phyloP scores from a whole-genome alignment of 1,284 basidiomycete genomes.

The Tremellales sp. region DNA sequence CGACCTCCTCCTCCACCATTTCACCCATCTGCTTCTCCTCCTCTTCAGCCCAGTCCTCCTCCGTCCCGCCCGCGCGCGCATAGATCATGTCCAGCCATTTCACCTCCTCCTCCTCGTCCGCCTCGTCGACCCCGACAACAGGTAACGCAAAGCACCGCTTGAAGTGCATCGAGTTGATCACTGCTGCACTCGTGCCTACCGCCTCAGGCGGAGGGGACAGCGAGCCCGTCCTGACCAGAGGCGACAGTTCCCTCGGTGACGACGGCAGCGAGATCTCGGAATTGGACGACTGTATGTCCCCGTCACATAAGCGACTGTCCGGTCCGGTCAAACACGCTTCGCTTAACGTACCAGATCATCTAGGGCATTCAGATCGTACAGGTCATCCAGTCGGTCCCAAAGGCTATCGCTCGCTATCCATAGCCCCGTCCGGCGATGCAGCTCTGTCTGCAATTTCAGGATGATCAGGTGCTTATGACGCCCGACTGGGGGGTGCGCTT shows the following conservation, averaged over 20 bases:
- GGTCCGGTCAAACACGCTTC: no score
- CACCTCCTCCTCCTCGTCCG: conserved; percentile 13
- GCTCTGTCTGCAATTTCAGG: conserved; percentile 32
- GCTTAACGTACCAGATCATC: conserved; percentile 67
- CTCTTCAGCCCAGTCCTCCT: conserved; percentile 8
- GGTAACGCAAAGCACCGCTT: conserved; percentile 17
- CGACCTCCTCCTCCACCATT: not conserved
- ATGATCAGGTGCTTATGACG: conserved; percentile 36
- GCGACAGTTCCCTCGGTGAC: conserved; percentile 11
- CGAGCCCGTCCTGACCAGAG: no score
- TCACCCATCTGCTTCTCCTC: not conserved
- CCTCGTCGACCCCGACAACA: conserved; percentile 12
- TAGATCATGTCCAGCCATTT: conserved; percentile 17
- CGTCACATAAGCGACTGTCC: no score
- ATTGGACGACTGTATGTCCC: no score
- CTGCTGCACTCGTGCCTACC: no score
- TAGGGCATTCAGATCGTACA: conserved; percentile 72
- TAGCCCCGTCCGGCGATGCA: conserved; percentile 30
- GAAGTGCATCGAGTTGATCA: conserved; percentile 25
- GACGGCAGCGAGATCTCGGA: conserved; percentile 19
- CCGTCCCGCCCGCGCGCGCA: conserved; percentile 11
- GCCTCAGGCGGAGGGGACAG: no score
- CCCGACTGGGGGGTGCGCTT: conserved; percentile 25
- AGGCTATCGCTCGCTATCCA: conserved; percentile 59
- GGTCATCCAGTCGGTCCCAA: conserved; percentile 66